phyloP scores from a whole-genome alignment of 441 rosid genomes.

The Omphalea diandra region DNA sequence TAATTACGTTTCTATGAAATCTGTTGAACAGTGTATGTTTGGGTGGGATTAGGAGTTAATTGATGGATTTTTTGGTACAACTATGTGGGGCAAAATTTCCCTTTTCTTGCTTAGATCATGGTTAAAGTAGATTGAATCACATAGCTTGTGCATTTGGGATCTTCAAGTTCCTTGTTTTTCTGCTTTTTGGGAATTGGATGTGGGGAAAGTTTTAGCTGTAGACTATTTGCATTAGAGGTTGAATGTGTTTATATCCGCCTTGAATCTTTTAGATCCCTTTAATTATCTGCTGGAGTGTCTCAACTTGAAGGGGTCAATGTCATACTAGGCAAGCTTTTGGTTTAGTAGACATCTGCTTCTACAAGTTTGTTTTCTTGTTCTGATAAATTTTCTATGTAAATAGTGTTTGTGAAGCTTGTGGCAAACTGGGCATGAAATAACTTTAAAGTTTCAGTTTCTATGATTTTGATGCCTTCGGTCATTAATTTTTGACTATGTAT shows the following conservation, averaged over 20 bases:
- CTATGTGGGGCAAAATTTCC: background rate
- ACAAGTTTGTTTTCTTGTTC: background rate
- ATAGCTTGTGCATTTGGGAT: background rate
- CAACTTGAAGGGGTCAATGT: background rate
- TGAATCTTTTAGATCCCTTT: background rate
- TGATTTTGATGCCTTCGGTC: background rate
- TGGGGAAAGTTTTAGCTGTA: background rate
- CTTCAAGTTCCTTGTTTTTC: slow-evolving; percentile 9
- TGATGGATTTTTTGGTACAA: background rate
- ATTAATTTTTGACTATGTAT: background rate
- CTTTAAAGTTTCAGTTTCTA: background rate
- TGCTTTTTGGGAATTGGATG: background rate
- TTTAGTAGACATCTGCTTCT: background rate
- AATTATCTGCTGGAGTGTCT: background rate
- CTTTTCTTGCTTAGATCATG: background rate
- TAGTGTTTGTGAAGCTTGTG: background rate
- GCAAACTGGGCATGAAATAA: background rate
- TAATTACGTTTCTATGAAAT: too few species aligned
- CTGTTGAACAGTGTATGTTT: background rate
- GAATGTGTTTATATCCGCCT: background rate
- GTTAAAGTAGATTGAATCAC: background rate
- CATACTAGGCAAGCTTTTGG: background rate
- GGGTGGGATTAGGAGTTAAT: background rate
- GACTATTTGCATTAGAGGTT: background rate
- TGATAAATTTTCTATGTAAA: background rate